phyloP scores from a whole-genome alignment of 331 rosid genomes.

The Acacia concinna region DNA sequence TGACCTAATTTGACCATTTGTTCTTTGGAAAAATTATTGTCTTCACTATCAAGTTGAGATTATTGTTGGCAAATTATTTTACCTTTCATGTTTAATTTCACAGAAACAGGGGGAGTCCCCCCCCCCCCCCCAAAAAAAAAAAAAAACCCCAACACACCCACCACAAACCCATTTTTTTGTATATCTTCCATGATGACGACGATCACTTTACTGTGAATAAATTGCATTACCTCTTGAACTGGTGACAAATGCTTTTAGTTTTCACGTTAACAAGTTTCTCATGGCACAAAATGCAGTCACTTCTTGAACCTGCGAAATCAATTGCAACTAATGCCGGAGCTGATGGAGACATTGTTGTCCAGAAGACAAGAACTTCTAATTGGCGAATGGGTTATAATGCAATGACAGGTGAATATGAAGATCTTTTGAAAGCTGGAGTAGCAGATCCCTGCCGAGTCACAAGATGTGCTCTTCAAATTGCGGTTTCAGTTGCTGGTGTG shows the following conservation, averaged over 20 bases:
- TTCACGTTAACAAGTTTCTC: constrained; percentile 15
- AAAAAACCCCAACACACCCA: too few species aligned
- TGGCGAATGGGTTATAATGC: constrained; percentile 92
- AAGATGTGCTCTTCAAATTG: constrained; percentile 91
- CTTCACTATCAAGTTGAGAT: constrained; percentile 1
- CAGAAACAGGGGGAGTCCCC: too few species aligned
- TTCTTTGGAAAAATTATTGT: neutral
- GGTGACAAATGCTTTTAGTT: constrained; percentile 19
- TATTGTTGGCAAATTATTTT: neutral
- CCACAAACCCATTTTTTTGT: too few species aligned
- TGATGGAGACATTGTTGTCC: constrained; percentile 84
- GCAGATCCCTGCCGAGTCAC: constrained; percentile 89
- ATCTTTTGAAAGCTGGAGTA: constrained; percentile 81
- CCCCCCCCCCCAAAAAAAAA: too few species aligned
- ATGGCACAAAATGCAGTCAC: constrained; percentile 59
- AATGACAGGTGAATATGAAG: constrained; percentile 75
- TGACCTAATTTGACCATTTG: neutral
- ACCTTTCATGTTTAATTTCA: neutral
- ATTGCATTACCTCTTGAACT: neutral
- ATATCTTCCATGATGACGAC: neutral
- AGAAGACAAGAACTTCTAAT: constrained; percentile 61
- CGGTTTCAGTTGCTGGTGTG: constrained; percentile 80
- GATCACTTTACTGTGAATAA: constrained; percentile 23
- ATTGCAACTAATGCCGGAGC: constrained; percentile 85
- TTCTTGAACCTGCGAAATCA: constrained; percentile 80